phyloP scores from a whole-genome alignment of 2,329 filamentous ascomycete genomes.

The Trichoderma lentiforme region DNA sequence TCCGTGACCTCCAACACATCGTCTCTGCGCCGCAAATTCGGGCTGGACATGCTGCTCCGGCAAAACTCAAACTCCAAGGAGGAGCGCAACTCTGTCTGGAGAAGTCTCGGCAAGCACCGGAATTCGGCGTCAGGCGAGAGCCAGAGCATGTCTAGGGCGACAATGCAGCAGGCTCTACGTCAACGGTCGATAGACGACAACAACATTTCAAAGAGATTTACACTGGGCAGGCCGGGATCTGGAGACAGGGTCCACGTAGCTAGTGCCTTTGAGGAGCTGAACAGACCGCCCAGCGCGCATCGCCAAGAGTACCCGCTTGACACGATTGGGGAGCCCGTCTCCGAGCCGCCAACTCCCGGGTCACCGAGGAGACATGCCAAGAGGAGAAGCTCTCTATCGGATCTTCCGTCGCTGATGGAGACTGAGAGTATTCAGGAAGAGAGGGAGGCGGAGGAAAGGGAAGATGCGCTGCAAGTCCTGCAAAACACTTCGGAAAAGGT shows the following conservation, averaged over 20 bases:
- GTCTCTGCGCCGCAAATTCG: slow-evolving; percentile 79
- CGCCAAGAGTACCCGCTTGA: slow-evolving; percentile 54
- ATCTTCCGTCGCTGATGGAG: slow-evolving; percentile 69
- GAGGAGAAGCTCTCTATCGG: slow-evolving; percentile 85
- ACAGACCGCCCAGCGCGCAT: slow-evolving; percentile 56
- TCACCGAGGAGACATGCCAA: slow-evolving; percentile 62
- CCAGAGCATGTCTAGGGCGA: slow-evolving; percentile 63
- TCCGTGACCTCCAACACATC: slow-evolving; percentile 84
- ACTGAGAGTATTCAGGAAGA: slow-evolving; percentile 49
- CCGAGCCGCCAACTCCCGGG: slow-evolving; percentile 39
- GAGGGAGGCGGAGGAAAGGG: slow-evolving; percentile 24
- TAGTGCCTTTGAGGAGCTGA: slow-evolving; percentile 59
- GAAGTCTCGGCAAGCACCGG: slow-evolving; percentile 82
- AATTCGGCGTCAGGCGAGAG: slow-evolving; percentile 57
- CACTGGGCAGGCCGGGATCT: slow-evolving; percentile 49
- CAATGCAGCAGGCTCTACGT: slow-evolving; percentile 62
- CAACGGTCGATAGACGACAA: slow-evolving; percentile 68
- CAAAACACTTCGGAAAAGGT: slow-evolving; percentile 54
- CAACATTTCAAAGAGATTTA: slow-evolving; percentile 41
- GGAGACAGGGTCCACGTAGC: slow-evolving; percentile 59
- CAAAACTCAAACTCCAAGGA: slow-evolving; percentile 81
- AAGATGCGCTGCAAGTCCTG: slow-evolving; percentile 43
- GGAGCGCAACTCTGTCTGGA: slow-evolving; percentile 76
- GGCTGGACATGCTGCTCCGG: slow-evolving; percentile 70
- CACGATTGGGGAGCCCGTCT: slow-evolving; percentile 57